These are phyloP conservation scores for Carex arenaria DNA, from an alignment of 202 grass and related monocot genomes.

Conservation along the genomic window DNA sequence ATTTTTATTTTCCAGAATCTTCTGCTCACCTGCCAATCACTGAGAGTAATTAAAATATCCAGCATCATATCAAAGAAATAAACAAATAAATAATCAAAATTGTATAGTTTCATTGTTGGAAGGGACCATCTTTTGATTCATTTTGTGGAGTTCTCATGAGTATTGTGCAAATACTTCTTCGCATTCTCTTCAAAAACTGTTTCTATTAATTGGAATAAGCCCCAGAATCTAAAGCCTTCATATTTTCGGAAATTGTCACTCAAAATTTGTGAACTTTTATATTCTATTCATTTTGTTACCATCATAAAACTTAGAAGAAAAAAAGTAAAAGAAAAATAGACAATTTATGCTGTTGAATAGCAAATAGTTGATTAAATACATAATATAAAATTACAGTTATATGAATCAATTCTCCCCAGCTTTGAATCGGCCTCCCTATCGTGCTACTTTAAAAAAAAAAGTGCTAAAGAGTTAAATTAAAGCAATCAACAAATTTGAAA, in stretches of 20 bases:
- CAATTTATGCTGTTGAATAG: background rate
- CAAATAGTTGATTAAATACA: background rate
- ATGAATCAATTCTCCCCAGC: background rate
- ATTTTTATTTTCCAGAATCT: slow-evolving; percentile 57
- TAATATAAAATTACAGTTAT: background rate
- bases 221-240: background rate
- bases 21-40: slow-evolving; percentile 82
- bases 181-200: background rate
- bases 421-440: background rate
- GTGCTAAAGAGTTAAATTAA: background rate
- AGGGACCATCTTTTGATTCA: background rate
- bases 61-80: slow-evolving; percentile 34
- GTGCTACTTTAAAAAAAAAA: background rate
- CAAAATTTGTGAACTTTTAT: background rate
- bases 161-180: background rate
- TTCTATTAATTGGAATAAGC: background rate
- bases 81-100: slow-evolving; percentile 19
- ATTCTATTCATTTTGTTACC: background rate
- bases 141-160: background rate
- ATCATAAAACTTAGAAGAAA: background rate
- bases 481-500: background rate
- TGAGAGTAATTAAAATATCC: slow-evolving; percentile 93
- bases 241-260: background rate
- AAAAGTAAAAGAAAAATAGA: background rate
- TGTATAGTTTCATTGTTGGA: slow-evolving; percentile 8